Evolutionary conservation across 768 basidiomycete species (phyloP).

Genomic region (Strobilomyces echinocephalus): DNA sequence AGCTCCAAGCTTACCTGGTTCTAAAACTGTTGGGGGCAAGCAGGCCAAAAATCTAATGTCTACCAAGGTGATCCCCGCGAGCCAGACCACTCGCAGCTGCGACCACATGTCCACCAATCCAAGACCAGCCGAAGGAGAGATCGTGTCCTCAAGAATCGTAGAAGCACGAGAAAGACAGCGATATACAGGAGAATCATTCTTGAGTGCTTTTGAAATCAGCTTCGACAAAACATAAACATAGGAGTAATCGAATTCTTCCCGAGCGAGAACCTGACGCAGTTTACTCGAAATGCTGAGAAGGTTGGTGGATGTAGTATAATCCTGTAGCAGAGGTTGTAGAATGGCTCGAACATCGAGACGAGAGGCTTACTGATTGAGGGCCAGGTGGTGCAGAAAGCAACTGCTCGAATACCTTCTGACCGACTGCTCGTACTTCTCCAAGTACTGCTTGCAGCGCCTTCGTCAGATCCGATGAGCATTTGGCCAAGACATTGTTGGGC

Average conservation of each 20-base stretch:
- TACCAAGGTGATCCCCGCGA: constrained; percentile 11
- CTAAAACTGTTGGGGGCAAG: background rate
- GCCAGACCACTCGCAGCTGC: constrained; percentile 29
- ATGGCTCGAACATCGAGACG: background rate
- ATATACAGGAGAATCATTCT: constrained; percentile 33
- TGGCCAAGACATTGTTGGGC: background rate
- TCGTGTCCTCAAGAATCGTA: constrained; percentile 39
- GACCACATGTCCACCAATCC: constrained; percentile 74
- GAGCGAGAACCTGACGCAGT: constrained; percentile 40
- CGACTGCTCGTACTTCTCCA: constrained; percentile 15
- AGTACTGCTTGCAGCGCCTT: constrained; percentile 24
- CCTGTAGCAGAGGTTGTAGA: constrained; percentile 19
- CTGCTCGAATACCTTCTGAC: constrained; percentile 17
- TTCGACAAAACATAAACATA: constrained; percentile 53
- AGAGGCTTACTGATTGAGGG: constrained; percentile 24
- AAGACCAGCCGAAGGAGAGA: constrained; percentile 65
- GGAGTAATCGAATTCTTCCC: constrained; percentile 58
- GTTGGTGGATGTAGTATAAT: constrained; percentile 32
- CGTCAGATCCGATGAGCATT: constrained; percentile 8
- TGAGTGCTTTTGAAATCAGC: constrained; percentile 46
- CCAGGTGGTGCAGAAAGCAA: constrained; percentile 11
- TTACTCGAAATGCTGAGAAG: constrained; percentile 38
- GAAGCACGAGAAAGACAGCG: constrained; percentile 29
- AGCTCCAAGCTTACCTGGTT: constrained; percentile 10
- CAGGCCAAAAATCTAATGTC: constrained; percentile 19